Conservation (phyloP, 192 early-diverging fungal genomes). For the Podila horticola region DNA sequence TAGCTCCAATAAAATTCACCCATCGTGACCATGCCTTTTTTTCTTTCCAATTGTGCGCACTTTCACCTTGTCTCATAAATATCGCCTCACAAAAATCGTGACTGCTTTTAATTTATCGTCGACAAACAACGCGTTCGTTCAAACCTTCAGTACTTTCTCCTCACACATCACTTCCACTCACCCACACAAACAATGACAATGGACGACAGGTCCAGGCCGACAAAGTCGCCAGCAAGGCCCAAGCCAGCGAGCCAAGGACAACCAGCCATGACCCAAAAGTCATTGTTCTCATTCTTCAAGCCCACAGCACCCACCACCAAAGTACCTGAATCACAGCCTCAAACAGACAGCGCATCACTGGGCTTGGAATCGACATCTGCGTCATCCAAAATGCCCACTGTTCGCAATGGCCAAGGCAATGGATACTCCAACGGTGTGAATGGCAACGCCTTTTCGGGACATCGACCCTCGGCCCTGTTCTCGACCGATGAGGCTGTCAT, state of each 20-base stretch:
- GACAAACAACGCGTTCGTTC: background rate
- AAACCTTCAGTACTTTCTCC: background rate
- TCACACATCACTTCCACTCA: background rate
- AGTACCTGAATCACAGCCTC: background rate
- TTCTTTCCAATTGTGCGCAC: no score
- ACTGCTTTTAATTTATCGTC: no score
- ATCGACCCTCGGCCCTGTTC: conserved; percentile 13
- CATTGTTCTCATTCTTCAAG: conserved; percentile 44
- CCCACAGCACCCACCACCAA: conserved; percentile 1
- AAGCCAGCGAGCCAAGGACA: conserved; percentile 1
- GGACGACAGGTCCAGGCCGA: conserved; percentile 9
- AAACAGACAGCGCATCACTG: no score
- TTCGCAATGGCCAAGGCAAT: background rate
- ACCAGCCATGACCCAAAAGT: conserved; percentile 42
- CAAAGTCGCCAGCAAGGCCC: conserved; percentile 23
- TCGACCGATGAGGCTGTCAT: conserved; percentile 26
- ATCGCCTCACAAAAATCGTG: no score
- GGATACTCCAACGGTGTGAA: background rate
- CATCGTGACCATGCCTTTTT: background rate
- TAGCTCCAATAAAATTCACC: background rate
- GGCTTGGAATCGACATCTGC: background rate
- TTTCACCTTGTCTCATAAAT: no score
- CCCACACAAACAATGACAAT: conserved; percentile 25
- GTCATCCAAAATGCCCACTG: background rate
- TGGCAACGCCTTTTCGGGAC: background rate